A percentile compares a stretch with the other conserved stretches of the same genome.
These are phyloP conservation scores for Lentinula lateritia DNA, from an alignment of 768 basidiomycete species.

Conservation along the genomic window DNA sequence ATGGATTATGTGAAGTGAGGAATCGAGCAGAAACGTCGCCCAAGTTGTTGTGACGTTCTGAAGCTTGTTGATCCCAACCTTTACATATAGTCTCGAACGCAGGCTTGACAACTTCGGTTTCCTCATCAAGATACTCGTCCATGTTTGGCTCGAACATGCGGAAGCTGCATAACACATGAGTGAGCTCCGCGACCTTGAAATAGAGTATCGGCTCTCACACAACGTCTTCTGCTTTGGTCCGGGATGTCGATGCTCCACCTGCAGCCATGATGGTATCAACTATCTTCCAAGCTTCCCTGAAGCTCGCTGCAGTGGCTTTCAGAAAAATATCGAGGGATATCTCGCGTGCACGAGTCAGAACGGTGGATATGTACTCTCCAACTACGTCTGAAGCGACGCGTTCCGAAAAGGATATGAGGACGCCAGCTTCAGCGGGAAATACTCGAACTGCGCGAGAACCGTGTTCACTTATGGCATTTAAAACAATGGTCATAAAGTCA, in stretches of 20 bases:
- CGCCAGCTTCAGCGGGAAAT: conserved; percentile 77
- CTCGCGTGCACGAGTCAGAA: conserved; percentile 74
- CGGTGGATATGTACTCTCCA: conserved; percentile 77
- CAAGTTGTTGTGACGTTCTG: conserved; percentile 10
- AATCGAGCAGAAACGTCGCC: conserved; percentile 48
- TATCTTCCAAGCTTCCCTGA: conserved; percentile 82
- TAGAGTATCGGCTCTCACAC: conserved; percentile 47
- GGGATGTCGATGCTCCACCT: conserved; percentile 33
- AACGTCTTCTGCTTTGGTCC: conserved; percentile 70
- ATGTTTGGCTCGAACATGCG: conserved; percentile 95
- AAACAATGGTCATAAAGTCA: conserved; percentile 69
- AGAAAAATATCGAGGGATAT: conserved; percentile 69
- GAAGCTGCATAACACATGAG: conserved; percentile 46
- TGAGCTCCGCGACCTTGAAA: not conserved
- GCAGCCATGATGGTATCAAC: conserved; percentile 71
- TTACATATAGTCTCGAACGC: conserved; percentile 71
- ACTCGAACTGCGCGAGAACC: conserved; percentile 79
- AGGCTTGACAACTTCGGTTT: conserved; percentile 76
- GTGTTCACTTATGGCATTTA: conserved; percentile 63
- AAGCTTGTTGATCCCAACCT: conserved; percentile 65
- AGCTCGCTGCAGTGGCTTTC: conserved; percentile 84
- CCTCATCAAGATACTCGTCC: conserved; percentile 97
- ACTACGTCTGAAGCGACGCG: conserved; percentile 85
- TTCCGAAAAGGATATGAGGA: conserved; percentile 79
- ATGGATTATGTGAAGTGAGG: conserved; percentile 81